Conservation (phyloP, 2,329 filamentous ascomycete species). For the Arthrobotrys entomopaga region DNA sequence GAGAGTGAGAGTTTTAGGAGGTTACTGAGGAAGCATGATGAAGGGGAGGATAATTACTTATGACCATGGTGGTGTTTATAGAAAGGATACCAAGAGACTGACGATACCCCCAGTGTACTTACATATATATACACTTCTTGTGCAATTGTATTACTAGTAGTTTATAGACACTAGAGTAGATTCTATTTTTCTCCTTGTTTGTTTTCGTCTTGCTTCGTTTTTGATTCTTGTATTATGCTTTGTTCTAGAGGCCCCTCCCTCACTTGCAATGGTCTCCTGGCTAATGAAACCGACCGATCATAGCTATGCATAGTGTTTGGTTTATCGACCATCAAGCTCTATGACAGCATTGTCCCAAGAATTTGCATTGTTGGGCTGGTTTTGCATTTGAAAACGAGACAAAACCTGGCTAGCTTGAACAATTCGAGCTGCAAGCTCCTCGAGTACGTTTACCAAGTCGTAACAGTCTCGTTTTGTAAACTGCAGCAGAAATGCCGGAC, state of each 20-base stretch:
- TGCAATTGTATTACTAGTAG: too few relatives aligned
- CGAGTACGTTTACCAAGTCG: too few relatives aligned
- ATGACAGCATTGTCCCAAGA: too few relatives aligned
- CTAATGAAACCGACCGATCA: too few relatives aligned
- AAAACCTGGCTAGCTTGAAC: background rate
- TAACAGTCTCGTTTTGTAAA: background rate
- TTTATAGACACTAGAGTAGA: background rate
- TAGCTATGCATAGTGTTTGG: too few relatives aligned
- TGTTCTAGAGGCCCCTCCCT: background rate
- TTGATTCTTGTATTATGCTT: background rate
- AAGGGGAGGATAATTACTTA: conserved; percentile 37
- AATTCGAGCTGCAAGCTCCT: too few relatives aligned
- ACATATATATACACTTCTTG: too few relatives aligned
- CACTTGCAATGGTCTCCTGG: background rate
- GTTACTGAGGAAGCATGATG: conserved; percentile 62
- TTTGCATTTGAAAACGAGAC: background rate
- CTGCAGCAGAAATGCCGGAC: background rate
- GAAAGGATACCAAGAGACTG: background rate
- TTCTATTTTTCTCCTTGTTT: background rate
- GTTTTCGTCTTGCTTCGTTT: conserved; percentile 1
- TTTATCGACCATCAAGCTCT: too few relatives aligned
- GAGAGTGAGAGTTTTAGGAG: conserved; percentile 65
- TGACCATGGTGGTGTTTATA: conserved; percentile 14
- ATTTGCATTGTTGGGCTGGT: background rate
- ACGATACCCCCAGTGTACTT: too few relatives aligned